Evolutionary conservation across 306 rosid species (phyloP), one percentile per base, ranked within the genome.

Genomic region (Malus fusca): DNA sequence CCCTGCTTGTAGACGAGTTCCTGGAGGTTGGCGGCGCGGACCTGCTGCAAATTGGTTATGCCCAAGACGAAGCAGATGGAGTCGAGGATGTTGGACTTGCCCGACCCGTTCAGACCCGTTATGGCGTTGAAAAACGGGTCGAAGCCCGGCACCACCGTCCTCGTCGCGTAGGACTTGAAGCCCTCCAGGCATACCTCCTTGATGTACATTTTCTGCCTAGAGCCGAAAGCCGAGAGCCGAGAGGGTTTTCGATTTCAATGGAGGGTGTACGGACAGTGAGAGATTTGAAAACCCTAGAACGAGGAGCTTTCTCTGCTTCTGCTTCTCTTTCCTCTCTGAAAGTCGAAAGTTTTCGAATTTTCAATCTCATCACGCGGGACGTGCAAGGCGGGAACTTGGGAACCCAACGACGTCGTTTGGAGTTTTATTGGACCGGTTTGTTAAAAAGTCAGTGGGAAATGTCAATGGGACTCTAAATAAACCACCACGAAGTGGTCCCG

Each of bases 1-100:
- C 98, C 97, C 79, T 95, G 98, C 87, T 95, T 92, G 78, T 95
- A 95, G 9, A 95, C 98, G 19, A 95, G 97, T 65, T 95, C 99
- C 80, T 95, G 97, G 53, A 95, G 97, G 80, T 92, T 95, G 22
- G 99, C 84, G 75, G 97, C 97, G 46, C 99, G 83, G 78, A 95
- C 97, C 81, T 95, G 97, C 85, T 89, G 97, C 88, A 95, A 80
- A 51, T 95, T 95, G 22, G 96, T 95, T 65, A 95, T 95, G 6
- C 99, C 99, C 9, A 92, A 81, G 1, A 95, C 97, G 77, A 95
- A 92, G 84, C 97, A 95, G 79, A 95, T 92, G 40, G 97, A 92
- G 18, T 95, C 97, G 37, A 95, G 97, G 10, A 95, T 95, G 80
- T 95, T 95, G 22, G 97, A 92, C 88, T 92, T 95, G 7, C 99